Evolutionary conservation across 768 basidiomycete species (phyloP).

Genomic region (Hebeloma cylindrosporum): DNA sequence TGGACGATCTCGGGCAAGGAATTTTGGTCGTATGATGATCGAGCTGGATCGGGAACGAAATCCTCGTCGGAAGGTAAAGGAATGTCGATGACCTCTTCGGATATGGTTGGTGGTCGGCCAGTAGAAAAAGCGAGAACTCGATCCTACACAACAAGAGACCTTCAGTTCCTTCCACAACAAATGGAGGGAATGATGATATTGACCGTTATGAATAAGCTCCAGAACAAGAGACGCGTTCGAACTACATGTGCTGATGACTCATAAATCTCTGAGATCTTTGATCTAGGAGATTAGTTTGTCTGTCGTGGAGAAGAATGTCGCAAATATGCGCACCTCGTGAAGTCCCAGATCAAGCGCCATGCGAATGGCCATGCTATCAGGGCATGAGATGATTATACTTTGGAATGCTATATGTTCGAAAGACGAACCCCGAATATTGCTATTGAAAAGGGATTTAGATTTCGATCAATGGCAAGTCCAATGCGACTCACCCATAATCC

Average conservation of each 20-base stretch:
- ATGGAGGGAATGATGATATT: background rate
- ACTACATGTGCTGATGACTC: conserved; percentile 5
- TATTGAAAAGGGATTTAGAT: background rate
- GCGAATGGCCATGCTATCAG: conserved; percentile 6
- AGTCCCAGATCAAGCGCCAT: conserved; percentile 7
- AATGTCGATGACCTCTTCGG: conserved; percentile 2
- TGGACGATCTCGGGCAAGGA: background rate
- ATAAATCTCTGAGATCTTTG: conserved; percentile 4
- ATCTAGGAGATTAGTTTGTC: too few relatives aligned
- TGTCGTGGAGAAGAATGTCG: too few relatives aligned
- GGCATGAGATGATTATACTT: background rate
- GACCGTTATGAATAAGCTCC: conserved; percentile 3
- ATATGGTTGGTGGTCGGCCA: background rate
- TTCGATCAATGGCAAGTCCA: background rate
- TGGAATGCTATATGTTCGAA: background rate
- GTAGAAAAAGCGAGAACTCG: conserved; percentile 1
- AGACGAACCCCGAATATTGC: conserved; percentile 4
- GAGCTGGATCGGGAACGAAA: conserved; percentile 2
- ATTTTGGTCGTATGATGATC: background rate
- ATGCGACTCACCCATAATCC: conserved; percentile 1
- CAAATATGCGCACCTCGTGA: conserved; percentile 3
- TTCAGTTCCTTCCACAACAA: background rate
- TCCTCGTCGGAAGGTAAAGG: conserved; percentile 2
- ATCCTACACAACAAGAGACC: background rate
- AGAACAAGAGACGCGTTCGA: conserved; percentile 5